Percentiles rank a stretch among this genome's conserved stretches.
These are phyloP conservation scores for Glomus cerebriforme DNA, from an alignment of 192 early-diverging fungal species.

Conservation along the genomic window DNA sequence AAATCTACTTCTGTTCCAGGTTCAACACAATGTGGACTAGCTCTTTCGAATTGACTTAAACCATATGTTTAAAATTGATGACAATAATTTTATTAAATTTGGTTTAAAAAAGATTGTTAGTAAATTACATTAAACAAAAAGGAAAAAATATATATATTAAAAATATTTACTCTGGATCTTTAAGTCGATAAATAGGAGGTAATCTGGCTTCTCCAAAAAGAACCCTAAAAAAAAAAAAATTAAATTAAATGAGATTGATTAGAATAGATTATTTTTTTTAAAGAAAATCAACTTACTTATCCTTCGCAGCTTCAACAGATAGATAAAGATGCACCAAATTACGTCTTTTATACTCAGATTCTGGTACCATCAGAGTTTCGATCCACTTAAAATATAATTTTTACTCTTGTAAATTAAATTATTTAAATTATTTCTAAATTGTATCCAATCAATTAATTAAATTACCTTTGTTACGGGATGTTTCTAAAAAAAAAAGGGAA, in stretches of 20 bases:
- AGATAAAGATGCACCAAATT: not conserved
- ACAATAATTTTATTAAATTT: not conserved
- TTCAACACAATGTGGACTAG: not conserved
- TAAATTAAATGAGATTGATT: not conserved
- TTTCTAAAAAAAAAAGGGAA: slow-evolving; percentile 4
- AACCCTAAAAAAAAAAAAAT: slow-evolving; percentile 7
- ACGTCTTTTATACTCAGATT: not conserved
- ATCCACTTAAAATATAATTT: not conserved
- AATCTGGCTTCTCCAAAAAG: not conserved
- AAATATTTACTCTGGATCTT: slow-evolving; percentile 11
- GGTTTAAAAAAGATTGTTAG: not conserved
- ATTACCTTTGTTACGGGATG: slow-evolving; percentile 16
- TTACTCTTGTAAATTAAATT: not conserved
- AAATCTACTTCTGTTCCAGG: slow-evolving; percentile 25
- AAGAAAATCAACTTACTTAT: not conserved
- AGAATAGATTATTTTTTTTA: not conserved
- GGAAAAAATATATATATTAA: not conserved
- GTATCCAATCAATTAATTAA: not conserved
- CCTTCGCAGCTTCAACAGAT: not conserved
- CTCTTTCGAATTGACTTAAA: not conserved
- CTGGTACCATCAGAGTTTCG: slow-evolving; percentile 11
- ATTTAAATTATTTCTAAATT: too few relatives aligned
- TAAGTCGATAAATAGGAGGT: slow-evolving; percentile 16
- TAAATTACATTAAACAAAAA: not conserved
- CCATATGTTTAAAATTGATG: too few relatives aligned